Conservation (phyloP, 1,284 basidiomycete genomes). For the Ustilago trichophora region DNA sequence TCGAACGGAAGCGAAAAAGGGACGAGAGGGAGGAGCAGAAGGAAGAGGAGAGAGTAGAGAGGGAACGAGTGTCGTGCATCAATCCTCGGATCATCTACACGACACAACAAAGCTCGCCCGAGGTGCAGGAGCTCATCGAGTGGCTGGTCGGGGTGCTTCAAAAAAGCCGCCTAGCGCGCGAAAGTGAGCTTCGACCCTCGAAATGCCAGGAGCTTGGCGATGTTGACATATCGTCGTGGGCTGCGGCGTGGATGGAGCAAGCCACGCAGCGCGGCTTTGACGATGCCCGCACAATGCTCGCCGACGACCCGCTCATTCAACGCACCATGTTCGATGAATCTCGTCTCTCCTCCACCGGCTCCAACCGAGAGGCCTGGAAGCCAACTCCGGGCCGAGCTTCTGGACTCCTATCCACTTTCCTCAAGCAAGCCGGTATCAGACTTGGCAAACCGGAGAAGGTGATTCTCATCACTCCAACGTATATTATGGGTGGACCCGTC, state of each 20-base stretch:
- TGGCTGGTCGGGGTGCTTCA: too few relatives aligned
- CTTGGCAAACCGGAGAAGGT: conserved; percentile 1
- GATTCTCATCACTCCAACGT: conserved; percentile 33
- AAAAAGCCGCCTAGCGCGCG: neutral
- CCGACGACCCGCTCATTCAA: conserved; percentile 26
- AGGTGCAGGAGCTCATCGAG: conserved; percentile 5
- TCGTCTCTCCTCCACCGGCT: conserved; percentile 2
- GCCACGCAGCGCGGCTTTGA: conserved; percentile 33
- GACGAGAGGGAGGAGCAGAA: conserved; percentile 1
- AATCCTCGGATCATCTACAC: conserved; percentile 21
- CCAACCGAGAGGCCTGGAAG: conserved; percentile 6
- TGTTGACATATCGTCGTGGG: conserved; percentile 15
- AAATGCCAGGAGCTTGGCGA: conserved; percentile 2
- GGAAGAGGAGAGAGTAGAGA: too few relatives aligned
- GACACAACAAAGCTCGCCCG: conserved; percentile 17
- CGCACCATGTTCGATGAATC: conserved; percentile 35
- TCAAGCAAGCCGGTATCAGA: conserved; percentile 1
- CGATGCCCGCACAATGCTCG: conserved; percentile 28
- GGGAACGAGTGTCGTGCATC: too few relatives aligned
- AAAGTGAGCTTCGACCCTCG: neutral
- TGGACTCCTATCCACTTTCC: too few relatives aligned
- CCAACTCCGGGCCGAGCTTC: neutral
- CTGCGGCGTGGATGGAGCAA: conserved; percentile 13
- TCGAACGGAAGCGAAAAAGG: too few relatives aligned
- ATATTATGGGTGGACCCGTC: conserved; percentile 18